Evolutionary conservation across 352 stramenopile genomes (phyloP), one percentile per base, ranked within the genome.

Genomic region (Blastocystis sp.): DNA sequence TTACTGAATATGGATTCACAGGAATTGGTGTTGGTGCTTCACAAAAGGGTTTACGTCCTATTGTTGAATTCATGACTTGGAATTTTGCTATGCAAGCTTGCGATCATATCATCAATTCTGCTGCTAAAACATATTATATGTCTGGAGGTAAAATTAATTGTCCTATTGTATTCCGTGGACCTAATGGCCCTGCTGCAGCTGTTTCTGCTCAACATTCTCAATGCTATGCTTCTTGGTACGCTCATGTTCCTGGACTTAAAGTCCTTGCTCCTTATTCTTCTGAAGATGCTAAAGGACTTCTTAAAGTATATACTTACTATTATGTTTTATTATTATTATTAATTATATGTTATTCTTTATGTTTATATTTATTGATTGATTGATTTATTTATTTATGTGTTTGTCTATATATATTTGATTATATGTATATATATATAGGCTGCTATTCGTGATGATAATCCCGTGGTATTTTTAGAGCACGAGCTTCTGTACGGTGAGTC

Each of bases 61-160:
- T 99, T 41, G 80, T 98, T 19, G 92, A 99, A 78, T 99, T 96
- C 74, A 99, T 99, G 92, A 99, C 91, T 23, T 96, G 94, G 71
- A 99, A 99, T 75, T 99, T 99, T 72, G 86, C 85, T 57, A 94
- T 99, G 83, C 88, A 96, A 69, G 90, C 89, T 25, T 96, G 98
- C 67, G 91, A 99, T 78, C 91, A 99, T 70, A 93, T 99, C 68
- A 80, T 99, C 45, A 98, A 98, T 73, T 93, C 81, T 56, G 89
- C 88, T n/a, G 91, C 91, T 55, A 99, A 99, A 77, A 87, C 95
- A 65, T 94, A 90, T 68, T 98, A 98, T 79, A 99, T 99, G 92
- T 91, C 76, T 55, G 88, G 83, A 44, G 91, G 91, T 35, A 80
- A 96, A 70, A 91, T 95, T 67, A 79, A 82, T 54, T 88, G 93